phyloP scores from a whole-genome alignment of 306 rosid species.

The Boehmeria nivea region DNA sequence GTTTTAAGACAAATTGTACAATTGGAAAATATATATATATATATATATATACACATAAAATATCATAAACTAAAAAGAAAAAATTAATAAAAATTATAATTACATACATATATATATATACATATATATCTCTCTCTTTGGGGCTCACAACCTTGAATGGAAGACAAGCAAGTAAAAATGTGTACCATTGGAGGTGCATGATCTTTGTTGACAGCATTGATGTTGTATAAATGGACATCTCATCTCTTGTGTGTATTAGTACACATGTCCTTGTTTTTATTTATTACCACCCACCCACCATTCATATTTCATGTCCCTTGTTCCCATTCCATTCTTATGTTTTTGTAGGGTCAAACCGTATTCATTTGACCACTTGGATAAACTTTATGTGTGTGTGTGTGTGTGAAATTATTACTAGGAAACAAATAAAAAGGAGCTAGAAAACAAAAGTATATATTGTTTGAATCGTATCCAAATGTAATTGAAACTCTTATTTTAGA shows the following conservation, averaged over 20 bases:
- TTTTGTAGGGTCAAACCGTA: too few species aligned
- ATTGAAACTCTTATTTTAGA: too few species aligned
- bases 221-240: slow-evolving; percentile 20
- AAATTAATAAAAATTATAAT: too few species aligned
- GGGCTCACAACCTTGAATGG: too few species aligned
- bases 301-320: slow-evolving; percentile 19
- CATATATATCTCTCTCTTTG: too few species aligned
- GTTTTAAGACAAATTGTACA: neutral
- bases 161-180: slow-evolving; percentile 5
- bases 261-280: slow-evolving; percentile 30
- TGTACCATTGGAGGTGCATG: slow-evolving; percentile 20
- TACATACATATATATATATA: neutral
- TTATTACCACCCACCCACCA: slow-evolving; percentile 32
- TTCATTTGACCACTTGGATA: too few species aligned
- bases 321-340: slow-evolving; percentile 18
- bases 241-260: neutral
- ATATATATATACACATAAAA: neutral
- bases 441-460: too few species aligned
- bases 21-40: neutral
- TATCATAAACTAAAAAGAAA: neutral
- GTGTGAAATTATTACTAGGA: too few species aligned
- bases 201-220: slow-evolving; percentile 22
- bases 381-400: too few species aligned
- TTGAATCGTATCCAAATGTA: too few species aligned
- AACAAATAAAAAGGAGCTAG: too few species aligned